Percentiles rank a stretch among this genome's conserved stretches.
Evolutionary conservation across 768 basidiomycete genomes (phyloP).

Genomic region (Kwoniella dejecticola): DNA sequence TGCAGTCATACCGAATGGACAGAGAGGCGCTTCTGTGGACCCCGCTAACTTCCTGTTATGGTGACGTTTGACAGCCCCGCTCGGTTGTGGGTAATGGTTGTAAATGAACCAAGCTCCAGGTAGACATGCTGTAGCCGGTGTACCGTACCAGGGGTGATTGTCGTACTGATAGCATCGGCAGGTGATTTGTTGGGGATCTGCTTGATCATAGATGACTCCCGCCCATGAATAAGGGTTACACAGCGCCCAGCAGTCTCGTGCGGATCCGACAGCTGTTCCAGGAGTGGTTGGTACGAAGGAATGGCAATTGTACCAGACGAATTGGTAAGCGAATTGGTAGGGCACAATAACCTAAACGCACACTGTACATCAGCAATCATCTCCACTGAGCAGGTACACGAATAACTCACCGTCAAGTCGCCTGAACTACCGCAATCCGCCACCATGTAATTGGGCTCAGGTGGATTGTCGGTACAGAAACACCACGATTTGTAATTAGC

Average conservation of each 20-base stretch:
- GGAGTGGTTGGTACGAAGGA: background rate
- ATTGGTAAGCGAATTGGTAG: background rate
- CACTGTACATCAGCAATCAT: background rate
- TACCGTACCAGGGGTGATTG: conserved; percentile 1
- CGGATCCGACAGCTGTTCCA: background rate
- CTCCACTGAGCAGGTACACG: too few species aligned
- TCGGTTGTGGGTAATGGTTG: conserved; percentile 4
- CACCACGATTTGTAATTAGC: too few species aligned
- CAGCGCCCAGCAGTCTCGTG: background rate
- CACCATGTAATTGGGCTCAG: too few species aligned
- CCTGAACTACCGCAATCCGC: too few species aligned
- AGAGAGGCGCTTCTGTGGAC: too few species aligned
- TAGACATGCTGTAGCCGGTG: background rate
- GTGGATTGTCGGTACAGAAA: too few species aligned
- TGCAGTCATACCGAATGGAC: too few species aligned
- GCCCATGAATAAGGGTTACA: conserved; percentile 4
- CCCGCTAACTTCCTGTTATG: background rate
- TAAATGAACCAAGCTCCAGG: background rate
- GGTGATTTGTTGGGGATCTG: background rate
- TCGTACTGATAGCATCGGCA: background rate
- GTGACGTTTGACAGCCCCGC: background rate
- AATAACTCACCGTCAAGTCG: too few species aligned
- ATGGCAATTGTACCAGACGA: conserved; percentile 4
- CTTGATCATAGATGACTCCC: background rate
- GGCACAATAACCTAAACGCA: background rate